Evolutionary conservation across 257 asterid genomes (phyloP), one percentile per base, ranked within the genome.

Genomic region (Ilex asprella): DNA sequence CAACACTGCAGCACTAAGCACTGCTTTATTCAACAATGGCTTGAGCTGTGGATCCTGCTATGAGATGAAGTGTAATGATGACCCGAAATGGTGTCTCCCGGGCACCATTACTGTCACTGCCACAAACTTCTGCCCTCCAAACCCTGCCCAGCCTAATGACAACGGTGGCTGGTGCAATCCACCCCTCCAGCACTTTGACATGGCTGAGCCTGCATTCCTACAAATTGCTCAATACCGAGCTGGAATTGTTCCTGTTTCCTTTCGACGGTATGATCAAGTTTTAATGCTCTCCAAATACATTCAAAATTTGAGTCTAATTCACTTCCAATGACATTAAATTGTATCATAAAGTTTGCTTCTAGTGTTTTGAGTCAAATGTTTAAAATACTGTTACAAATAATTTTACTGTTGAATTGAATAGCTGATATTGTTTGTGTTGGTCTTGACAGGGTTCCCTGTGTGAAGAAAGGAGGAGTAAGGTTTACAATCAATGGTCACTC

Each of bases 141-240:
- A 90, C 73, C 94, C 95, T 12, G 75, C 87, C 44, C 53, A 79
- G 68, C 78, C 97, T 1, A 91, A 84, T 47, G 81, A 84, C 67
- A 75, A 84, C 67, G 96, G 97, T 12, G 97, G 97, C 2, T 91
- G 97, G 97, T 91, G 97, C 84, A 91, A 91, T 66, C 91, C 96
- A 51, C 97, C 97, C 3, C 96, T 83, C 6, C 95, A 82, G 27
- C 98, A 91, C 76, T 91, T 91, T 51, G 98, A 91, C 49, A 13
- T 91, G 71, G 98, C 98, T 0, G 75, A 87, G 53, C 96, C 96
- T 2, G 95, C 96, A 59, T 91, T 65, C 86, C 57, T 85, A 76
- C 95, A 87, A 64, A 91, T 91, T 16, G 98, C 86, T 2, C 86
- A 82, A 6, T 91, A 87, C 73, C 51, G 79, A 16, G 96, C 98